Conservation (phyloP, 2,329 filamentous ascomycete genomes). For the Torrubiellomyces zombiae region DNA sequence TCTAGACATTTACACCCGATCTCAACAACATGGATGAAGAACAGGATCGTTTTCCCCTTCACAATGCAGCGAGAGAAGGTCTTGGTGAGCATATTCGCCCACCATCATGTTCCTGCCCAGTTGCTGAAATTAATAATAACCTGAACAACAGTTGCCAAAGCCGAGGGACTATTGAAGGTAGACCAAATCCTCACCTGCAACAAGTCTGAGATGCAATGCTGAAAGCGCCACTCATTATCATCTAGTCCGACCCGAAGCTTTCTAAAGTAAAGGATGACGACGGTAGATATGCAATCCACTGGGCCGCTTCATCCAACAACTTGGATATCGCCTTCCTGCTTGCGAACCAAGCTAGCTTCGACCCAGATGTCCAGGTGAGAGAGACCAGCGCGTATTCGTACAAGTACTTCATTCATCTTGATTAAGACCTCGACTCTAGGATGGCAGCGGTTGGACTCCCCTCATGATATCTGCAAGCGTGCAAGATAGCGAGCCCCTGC, state of each 20-base stretch:
- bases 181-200: no score
- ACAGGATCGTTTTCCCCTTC: conserved; percentile 58
- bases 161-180: conserved; percentile 7
- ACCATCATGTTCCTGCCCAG: no score
- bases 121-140: conserved; percentile 1
- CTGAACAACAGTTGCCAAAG: conserved; percentile 4
- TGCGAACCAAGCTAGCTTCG: conserved; percentile 54
- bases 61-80: conserved; percentile 74
- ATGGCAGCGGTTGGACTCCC: conserved; percentile 67
- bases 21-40: conserved; percentile 16
- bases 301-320: conserved; percentile 77
- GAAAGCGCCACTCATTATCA: no score
- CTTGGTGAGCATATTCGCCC: no score
- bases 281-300: conserved; percentile 80
- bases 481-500: conserved; percentile 51
- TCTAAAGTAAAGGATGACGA: conserved; percentile 62
- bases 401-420: no score
- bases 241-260: conserved; percentile 62
- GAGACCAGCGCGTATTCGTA: no score
- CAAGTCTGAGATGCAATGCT: no score
- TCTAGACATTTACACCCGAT: no score
- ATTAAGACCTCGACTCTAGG: conserved; percentile 22
- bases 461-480: conserved; percentile 70
- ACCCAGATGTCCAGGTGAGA: conserved; percentile 61
- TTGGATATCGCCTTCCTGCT: conserved; percentile 59